Percentiles rank a stretch among this genome's conserved stretches.
phyloP scores from a whole-genome alignment of 2,329 filamentous ascomycete genomes.

The Coniella vitis region DNA sequence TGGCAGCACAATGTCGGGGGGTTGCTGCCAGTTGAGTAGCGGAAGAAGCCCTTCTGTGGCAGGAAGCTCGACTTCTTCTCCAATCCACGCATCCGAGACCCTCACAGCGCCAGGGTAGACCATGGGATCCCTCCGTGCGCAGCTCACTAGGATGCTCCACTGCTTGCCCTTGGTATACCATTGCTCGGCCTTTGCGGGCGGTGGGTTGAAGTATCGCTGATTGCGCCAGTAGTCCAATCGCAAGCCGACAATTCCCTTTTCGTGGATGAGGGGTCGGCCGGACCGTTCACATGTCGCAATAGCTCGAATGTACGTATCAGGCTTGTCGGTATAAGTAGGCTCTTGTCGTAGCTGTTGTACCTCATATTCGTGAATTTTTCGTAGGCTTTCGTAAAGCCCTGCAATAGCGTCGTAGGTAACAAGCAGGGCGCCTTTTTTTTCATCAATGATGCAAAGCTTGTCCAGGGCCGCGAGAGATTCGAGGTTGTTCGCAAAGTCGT shows the following conservation, averaged over 20 bases:
- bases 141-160: constrained; percentile 65
- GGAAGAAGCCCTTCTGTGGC: constrained; percentile 30
- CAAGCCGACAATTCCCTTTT: constrained; percentile 58
- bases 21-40: constrained; percentile 66
- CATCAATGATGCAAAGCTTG: constrained; percentile 54
- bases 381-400: constrained; percentile 64
- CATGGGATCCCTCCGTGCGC: constrained; percentile 39
- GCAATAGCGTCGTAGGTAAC: constrained; percentile 73
- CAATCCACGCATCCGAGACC: constrained; percentile 69
- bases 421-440: constrained; percentile 42
- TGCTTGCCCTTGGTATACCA: constrained; percentile 38
- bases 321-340: constrained; percentile 34
- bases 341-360: constrained; percentile 49
- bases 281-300: constrained; percentile 62
- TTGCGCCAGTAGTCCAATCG: constrained; percentile 74
- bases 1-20: constrained; percentile 55
- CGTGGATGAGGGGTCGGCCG: constrained; percentile 66
- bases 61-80: constrained; percentile 50
- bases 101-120: constrained; percentile 53
- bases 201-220: constrained; percentile 33
- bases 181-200: constrained; percentile 21
- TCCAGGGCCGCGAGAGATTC: constrained; percentile 64
- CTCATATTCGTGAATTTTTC: constrained; percentile 66
- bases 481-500: constrained; percentile 65
- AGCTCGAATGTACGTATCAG: constrained; percentile 44